Conservation (phyloP, 148 eudicot species). For the Rhododendron henanense region DNA sequence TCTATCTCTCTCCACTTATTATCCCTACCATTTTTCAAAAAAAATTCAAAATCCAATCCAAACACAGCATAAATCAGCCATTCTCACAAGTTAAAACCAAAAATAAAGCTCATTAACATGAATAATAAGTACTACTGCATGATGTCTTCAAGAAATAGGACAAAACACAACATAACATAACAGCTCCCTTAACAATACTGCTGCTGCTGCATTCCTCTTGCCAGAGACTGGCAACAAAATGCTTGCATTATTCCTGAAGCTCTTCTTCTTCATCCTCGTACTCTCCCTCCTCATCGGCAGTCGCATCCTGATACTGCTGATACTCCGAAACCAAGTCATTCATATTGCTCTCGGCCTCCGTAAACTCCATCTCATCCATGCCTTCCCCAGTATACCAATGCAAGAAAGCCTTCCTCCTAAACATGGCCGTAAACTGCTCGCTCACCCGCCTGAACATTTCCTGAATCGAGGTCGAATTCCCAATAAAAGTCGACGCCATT, state of each 20-base stretch:
- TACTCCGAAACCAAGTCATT: slow-evolving; percentile 34
- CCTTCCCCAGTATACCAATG: slow-evolving; percentile 3
- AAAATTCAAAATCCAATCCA: too few species aligned
- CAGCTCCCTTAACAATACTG: neutral
- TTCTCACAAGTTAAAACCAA: neutral
- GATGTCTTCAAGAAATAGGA: neutral
- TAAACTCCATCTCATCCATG: slow-evolving; percentile 2
- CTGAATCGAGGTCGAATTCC: slow-evolving; percentile 19
- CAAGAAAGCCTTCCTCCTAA: slow-evolving; percentile 5
- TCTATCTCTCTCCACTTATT: too few species aligned
- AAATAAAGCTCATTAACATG: neutral
- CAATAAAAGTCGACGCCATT: slow-evolving; percentile 29
- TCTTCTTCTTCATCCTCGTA: slow-evolving; percentile 28
- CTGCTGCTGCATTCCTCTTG: neutral
- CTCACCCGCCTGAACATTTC: neutral
- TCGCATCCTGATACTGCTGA: slow-evolving; percentile 35
- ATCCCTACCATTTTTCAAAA: too few species aligned
- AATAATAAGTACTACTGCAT: too few species aligned
- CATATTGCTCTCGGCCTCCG: slow-evolving; percentile 9
- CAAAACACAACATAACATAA: neutral
- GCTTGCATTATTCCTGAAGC: neutral
- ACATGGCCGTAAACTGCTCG: neutral
- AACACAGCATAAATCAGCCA: too few species aligned
- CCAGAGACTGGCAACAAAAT: slow-evolving; percentile 18
- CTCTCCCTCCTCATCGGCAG: slow-evolving; percentile 32